Evolutionary conservation across 805 yeast genomes (phyloP), one percentile per base, ranked within the genome.

Genomic region (Peterozyma xylosa): DNA sequence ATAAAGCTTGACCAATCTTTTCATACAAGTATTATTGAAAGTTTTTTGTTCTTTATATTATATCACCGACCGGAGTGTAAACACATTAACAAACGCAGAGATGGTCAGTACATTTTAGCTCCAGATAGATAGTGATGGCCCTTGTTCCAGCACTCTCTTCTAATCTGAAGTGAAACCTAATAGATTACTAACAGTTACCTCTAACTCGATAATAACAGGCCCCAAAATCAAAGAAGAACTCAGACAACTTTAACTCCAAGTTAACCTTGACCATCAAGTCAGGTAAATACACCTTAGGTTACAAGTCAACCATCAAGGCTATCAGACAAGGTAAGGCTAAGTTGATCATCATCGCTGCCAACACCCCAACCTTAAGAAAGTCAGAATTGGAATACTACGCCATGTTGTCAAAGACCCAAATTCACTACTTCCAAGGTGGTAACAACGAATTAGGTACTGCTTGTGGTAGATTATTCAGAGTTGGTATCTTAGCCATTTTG

Each of bases 331-430:
- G 96, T 70, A 91, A 91, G 83, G 95, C 99, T 63, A 93, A 93
- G 87, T 83, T 93, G 73, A 78, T 93, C 70, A 85, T 93, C 78
- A 82, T 93, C 67, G 96, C 99, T 66, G 93, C 95, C 71, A 93
- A 93, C 93, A 93, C 98, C 67, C 99, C 99, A 78, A 95, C 91
- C 66, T 86, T 93, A 74, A 91, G 98, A 85, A 91, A 93, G 81
- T 88, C 98, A 62, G 99, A 93, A 84, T 83, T 93, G 73, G 99
- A 93, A 82, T 93, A 93, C 85, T 93, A 93, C 88, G 97, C 98
- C 68, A 91, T 93, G 99, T 85, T 93, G 73, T 86, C 98, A 71
- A 91, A 90, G 87, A 86, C 96, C 71, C 80, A 80, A 67, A 84
- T 82, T 58, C 90, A 91, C 93, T 95, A 90, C 90, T 93, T 90